Base-by-base conservation (phyloP, 805 yeast genomes). In the Yamadazyma laniorum region DNA sequence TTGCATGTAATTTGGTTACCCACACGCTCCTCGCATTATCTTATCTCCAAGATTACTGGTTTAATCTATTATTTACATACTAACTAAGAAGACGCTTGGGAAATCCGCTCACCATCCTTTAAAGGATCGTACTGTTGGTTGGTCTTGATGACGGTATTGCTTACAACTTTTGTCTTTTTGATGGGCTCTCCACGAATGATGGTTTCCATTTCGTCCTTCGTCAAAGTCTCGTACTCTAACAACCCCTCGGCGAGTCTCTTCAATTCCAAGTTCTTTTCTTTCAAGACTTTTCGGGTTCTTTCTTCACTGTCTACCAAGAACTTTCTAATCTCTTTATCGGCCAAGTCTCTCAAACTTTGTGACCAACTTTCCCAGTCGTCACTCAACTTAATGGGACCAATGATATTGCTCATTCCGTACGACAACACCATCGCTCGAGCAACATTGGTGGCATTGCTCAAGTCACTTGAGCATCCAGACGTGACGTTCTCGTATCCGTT, bases 311-410 rank as follows among this genome's bases (percentile, higher is more conserved):
- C 79, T 39, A 85, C 71, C 47, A 93, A 72, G 44, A 86, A 66
- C 34, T 75, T 77, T 41, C 96, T 73, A 27, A 93, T 90, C 66
- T 93, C 98, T 52, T 84, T 80, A 60, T 93, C 99, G 11, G 98
- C 99, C 62, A 82, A 71, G 56, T 88, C 93, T 48, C 95, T 74
- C 34, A 95, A 75, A 49, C 80, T 79, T 11, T 91, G 85, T 2
- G 96, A 88, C 99, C 99, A 93, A 29, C 85, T 78, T 49, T 82
- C 89, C 97, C 97, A 91, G 55, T 86, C 81, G 53, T 89, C 96
- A 32, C 91, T 77, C 34, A 93, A 72, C 55, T 80, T 80, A 18
- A 93, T 87, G 5, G 99, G 99, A 2, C 99, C 99, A 40, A 93
- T 85, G 40, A 74, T 78, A 36, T 86, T 90, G 47, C 93, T 82